phyloP scores from a whole-genome alignment of 179 eudicot genomes.

The Silene coronaria region DNA sequence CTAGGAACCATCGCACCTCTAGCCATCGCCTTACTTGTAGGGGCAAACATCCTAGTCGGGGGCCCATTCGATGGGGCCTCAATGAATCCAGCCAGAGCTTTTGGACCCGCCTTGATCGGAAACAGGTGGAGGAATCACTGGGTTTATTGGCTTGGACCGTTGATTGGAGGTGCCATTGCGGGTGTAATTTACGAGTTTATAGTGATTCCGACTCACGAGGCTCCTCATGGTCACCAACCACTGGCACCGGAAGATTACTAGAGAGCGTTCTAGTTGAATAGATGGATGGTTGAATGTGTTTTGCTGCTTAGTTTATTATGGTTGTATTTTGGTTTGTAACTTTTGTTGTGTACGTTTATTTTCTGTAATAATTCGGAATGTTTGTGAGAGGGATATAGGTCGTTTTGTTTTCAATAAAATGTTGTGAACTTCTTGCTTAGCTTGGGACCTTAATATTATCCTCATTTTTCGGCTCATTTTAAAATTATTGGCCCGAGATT shows the following conservation, averaged over 20 bases:
- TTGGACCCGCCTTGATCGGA: constrained; percentile 78
- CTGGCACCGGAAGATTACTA: constrained; percentile 87
- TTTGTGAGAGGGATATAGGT: background rate
- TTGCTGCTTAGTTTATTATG: background rate
- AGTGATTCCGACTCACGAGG: constrained; percentile 43
- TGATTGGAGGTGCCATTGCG: constrained; percentile 59
- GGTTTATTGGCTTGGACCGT: constrained; percentile 85
- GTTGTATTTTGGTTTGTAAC: background rate
- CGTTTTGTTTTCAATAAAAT: background rate
- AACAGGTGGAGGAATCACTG: constrained; percentile 82
- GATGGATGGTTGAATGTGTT: background rate
- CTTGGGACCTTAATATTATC: too few relatives aligned
- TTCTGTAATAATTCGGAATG: background rate
- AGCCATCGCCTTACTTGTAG: constrained; percentile 61
- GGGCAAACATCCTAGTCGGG: constrained; percentile 74
- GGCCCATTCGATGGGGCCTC: constrained; percentile 84
- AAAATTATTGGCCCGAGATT: too few relatives aligned
- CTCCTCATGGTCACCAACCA: constrained; percentile 56
- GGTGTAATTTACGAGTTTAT: constrained; percentile 63
- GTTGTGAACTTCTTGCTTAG: background rate
- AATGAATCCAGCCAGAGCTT: constrained; percentile 89
- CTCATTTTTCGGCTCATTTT: too few relatives aligned
- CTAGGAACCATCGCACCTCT: constrained; percentile 71
- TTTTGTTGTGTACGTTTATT: background rate
- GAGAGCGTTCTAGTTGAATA: background rate